Evolutionary conservation across 371 early-diverging fungal species (phyloP).

Genomic region (Lichtheimia ornata): DNA sequence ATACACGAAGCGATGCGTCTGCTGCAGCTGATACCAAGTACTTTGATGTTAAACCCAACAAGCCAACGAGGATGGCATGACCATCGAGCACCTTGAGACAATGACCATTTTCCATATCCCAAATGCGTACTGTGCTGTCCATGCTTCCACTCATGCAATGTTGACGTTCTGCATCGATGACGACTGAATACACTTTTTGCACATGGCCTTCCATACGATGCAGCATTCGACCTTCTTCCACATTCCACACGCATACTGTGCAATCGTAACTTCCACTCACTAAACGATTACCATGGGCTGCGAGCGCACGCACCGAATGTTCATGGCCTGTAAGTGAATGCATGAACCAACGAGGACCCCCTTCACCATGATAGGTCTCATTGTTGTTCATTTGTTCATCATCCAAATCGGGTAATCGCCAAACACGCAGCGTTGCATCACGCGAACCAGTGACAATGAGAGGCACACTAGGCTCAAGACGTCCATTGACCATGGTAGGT

Average conservation of each 20-base stretch:
- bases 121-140: slow-evolving; percentile 92
- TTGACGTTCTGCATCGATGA: slow-evolving; percentile 73
- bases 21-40: slow-evolving; percentile 95
- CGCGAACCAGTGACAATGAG: slow-evolving; percentile 96
- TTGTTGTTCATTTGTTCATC: slow-evolving; percentile 45
- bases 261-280: slow-evolving; percentile 95
- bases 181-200: slow-evolving; percentile 89
- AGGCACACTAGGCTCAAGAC: slow-evolving; percentile 66
- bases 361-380: slow-evolving; percentile 38
- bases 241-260: slow-evolving; percentile 92
- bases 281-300: slow-evolving; percentile 79
- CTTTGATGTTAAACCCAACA: slow-evolving; percentile 81
- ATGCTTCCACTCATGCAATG: slow-evolving; percentile 90
- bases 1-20: slow-evolving; percentile 93
- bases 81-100: slow-evolving; percentile 67
- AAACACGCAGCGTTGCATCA: slow-evolving; percentile 93
- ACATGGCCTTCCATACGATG: slow-evolving; percentile 77
- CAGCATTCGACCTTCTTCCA: slow-evolving; percentile 62
- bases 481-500: slow-evolving; percentile 54
- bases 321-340: slow-evolving; percentile 84
- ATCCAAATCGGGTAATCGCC: slow-evolving; percentile 80
- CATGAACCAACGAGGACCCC: slow-evolving; percentile 60
- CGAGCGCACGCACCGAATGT: slow-evolving; percentile 90
- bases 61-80: slow-evolving; percentile 90
- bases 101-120: slow-evolving; percentile 81